phyloP scores from a whole-genome alignment of 768 basidiomycete genomes.

The Leucocoprinus sp. region DNA sequence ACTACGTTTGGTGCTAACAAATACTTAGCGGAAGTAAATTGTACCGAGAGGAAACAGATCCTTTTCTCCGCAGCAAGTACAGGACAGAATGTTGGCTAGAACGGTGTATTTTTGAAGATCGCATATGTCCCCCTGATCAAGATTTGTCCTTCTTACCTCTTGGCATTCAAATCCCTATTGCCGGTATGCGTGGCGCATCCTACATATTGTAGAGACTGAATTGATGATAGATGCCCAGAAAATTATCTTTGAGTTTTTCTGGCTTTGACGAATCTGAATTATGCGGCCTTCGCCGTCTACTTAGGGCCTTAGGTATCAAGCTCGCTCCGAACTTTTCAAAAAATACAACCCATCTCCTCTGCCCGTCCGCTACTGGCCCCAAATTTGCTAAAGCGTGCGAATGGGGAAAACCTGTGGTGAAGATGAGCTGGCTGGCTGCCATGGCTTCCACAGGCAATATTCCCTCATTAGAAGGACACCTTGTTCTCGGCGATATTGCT shows the following conservation, averaged over 20 bases:
- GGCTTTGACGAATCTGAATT: conserved; percentile 66
- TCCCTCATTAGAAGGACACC: conserved; percentile 25
- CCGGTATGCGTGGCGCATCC: conserved; percentile 28
- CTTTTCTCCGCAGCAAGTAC: conserved; percentile 40
- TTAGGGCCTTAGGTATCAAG: conserved; percentile 56
- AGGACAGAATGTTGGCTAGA: conserved; percentile 96
- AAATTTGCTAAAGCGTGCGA: conserved; percentile 75
- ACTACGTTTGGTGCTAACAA: neutral
- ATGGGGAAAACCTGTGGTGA: conserved; percentile 73
- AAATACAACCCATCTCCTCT: conserved; percentile 73
- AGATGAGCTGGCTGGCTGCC: conserved; percentile 58
- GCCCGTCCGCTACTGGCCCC: conserved; percentile 56
- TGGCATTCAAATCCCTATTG: conserved; percentile 45
- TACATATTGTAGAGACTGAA: neutral
- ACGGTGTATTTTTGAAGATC: conserved; percentile 68
- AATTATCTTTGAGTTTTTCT: conserved; percentile 59
- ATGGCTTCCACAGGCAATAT: conserved; percentile 48
- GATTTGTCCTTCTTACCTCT: conserved; percentile 70
- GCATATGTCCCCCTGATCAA: conserved; percentile 58
- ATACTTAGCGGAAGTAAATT: conserved; percentile 58
- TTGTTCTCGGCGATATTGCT: conserved; percentile 18
- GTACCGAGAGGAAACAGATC: conserved; percentile 49
- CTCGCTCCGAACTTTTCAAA: conserved; percentile 54
- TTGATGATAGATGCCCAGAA: conserved; percentile 40
- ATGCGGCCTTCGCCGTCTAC: conserved; percentile 56